Evolutionary conservation across 768 basidiomycete genomes (phyloP).

Genomic region (Lactarius sanguifluus): DNA sequence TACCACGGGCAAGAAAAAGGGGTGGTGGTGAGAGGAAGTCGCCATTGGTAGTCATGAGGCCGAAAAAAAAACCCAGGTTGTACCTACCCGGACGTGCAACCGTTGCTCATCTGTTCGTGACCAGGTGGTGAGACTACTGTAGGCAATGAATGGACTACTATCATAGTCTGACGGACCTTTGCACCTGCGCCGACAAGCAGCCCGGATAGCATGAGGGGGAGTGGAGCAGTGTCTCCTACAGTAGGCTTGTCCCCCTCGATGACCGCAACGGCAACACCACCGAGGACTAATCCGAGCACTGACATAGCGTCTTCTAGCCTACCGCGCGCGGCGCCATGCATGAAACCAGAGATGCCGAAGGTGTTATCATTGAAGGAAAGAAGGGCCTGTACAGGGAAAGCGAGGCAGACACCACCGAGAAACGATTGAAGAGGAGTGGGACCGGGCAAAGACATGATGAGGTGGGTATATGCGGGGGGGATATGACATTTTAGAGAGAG

Average conservation of each 20-base stretch:
- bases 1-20: slow-evolving; percentile 30
- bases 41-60: background rate
- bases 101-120: slow-evolving; percentile 48
- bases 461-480: slow-evolving; percentile 11
- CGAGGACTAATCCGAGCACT: slow-evolving; percentile 48
- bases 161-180: slow-evolving; percentile 31
- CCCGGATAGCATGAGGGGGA: slow-evolving; percentile 46
- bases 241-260: slow-evolving; percentile 41
- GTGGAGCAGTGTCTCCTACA: slow-evolving; percentile 30
- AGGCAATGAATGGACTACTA: background rate
- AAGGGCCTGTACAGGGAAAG: slow-evolving; percentile 52
- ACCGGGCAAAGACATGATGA: slow-evolving; percentile 12
- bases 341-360: slow-evolving; percentile 62
- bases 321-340: slow-evolving; percentile 51
- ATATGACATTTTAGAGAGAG: background rate
- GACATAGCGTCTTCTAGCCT: slow-evolving; percentile 43
- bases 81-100: slow-evolving; percentile 62
- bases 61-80: background rate
- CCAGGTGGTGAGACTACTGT: background rate
- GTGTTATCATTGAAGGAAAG: slow-evolving; percentile 54
- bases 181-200: slow-evolving; percentile 58
- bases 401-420: slow-evolving; percentile 53
- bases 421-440: slow-evolving; percentile 49
- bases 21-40: background rate
- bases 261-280: slow-evolving; percentile 46